These are phyloP conservation scores for Russula sp. DNA, from an alignment of 768 basidiomycete species.

Conservation along the genomic window DNA sequence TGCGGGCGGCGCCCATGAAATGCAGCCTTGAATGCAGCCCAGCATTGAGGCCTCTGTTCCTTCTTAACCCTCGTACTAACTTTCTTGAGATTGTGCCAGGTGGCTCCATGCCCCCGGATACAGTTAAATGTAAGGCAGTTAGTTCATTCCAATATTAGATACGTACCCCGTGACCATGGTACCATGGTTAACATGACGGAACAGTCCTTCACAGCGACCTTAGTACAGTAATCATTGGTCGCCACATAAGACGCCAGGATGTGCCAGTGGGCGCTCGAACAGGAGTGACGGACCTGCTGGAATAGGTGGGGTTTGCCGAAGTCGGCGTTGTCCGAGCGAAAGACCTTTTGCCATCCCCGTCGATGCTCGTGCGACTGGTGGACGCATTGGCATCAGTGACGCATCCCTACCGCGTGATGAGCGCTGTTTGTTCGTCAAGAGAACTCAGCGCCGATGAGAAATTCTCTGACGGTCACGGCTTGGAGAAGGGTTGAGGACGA, in stretches of 20 bases:
- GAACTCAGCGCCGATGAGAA: not conserved
- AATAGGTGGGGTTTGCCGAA: no score
- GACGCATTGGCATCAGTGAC: not conserved
- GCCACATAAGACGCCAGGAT: not conserved
- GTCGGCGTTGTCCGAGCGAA: no score
- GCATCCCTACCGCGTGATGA: not conserved
- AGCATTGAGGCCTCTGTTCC: slow-evolving; percentile 3
- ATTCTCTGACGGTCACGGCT: not conserved
- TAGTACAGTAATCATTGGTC: not conserved
- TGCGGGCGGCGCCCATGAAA: no score
- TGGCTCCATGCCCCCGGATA: not conserved
- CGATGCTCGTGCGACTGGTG: no score
- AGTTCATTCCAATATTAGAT: no score
- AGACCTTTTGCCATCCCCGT: not conserved
- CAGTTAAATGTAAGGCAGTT: no score
- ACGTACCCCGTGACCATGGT: not conserved
- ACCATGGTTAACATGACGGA: not conserved
- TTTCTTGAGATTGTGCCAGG: not conserved
- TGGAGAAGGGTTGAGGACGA: not conserved
- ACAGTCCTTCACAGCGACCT: not conserved
- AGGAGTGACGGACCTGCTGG: not conserved
- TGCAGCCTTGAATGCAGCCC: no score
- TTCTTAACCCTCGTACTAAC: not conserved
- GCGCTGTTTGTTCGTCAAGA: slow-evolving; percentile 4
- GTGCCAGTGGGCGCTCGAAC: not conserved